phyloP scores from a whole-genome alignment of 129 eudicot genomes.

The Sambucus nigra region DNA sequence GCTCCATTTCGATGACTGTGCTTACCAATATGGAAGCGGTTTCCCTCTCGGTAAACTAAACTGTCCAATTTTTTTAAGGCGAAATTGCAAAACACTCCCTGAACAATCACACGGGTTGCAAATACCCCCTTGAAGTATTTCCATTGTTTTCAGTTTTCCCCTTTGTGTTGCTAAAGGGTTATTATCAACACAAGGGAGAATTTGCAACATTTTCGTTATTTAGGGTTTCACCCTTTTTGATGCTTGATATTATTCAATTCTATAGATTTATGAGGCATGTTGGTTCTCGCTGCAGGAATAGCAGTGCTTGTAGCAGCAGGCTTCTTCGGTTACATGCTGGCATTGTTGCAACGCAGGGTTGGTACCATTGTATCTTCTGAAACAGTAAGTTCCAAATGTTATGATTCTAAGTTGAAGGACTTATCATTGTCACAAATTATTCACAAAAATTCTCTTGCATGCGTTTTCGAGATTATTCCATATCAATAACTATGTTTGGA shows the following conservation, averaged over 20 bases:
- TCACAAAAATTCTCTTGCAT: too few relatives aligned
- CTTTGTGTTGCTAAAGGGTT: too few relatives aligned
- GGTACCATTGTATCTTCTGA: constrained; percentile 47
- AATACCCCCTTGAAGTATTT: too few relatives aligned
- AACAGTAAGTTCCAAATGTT: constrained; percentile 32
- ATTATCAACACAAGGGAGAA: too few relatives aligned
- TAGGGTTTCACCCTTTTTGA: not conserved
- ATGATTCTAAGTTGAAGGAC: too few relatives aligned
- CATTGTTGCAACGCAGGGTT: constrained; percentile 75
- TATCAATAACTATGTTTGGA: too few relatives aligned
- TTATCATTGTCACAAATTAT: too few relatives aligned
- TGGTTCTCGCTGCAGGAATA: constrained; percentile 37
- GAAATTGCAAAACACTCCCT: too few relatives aligned
- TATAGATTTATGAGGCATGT: not conserved
- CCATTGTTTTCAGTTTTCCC: too few relatives aligned
- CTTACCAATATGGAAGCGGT: constrained; percentile 84
- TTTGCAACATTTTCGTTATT: too few relatives aligned
- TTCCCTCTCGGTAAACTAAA: constrained; percentile 64
- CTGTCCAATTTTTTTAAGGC: not conserved
- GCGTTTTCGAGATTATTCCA: too few relatives aligned
- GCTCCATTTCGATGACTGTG: constrained; percentile 89
- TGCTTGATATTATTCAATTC: not conserved
- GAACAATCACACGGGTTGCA: too few relatives aligned
- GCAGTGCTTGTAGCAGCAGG: constrained; percentile 88
- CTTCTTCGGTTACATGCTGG: constrained; percentile 94